A percentile compares a stretch with the other conserved stretches of the same genome.
Conservation (phyloP, 495 filamentous ascomycete genomes). For the Cladorrhinum samala region DNA sequence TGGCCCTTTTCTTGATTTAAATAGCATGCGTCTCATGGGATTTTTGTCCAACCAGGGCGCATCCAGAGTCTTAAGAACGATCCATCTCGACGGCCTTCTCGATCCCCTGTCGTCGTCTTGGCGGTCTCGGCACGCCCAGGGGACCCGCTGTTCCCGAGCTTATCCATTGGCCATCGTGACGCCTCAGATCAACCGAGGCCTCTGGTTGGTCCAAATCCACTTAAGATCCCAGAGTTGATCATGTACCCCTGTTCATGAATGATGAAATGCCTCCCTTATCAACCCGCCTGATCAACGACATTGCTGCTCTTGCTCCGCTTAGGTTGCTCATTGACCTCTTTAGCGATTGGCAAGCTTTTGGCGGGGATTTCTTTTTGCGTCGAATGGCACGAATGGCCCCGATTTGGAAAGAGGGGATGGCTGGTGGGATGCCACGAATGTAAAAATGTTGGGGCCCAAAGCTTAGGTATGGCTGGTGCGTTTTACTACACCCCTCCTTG, state of each 20-base stretch:
- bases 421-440: too few species aligned
- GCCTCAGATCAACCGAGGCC: neutral
- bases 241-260: constrained; percentile 16
- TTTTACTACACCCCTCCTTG: too few species aligned
- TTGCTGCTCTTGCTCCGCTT: too few species aligned
- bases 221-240: constrained; percentile 20
- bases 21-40: neutral
- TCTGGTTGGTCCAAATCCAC: constrained; percentile 18
- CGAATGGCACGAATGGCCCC: too few species aligned
- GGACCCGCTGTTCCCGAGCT: constrained; percentile 2
- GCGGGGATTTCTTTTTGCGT: too few species aligned
- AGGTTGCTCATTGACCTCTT: too few species aligned
- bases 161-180: constrained; percentile 19
- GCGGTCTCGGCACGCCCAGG: neutral
- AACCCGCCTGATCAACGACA: too few species aligned
- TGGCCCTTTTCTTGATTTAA: neutral
- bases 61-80: too few species aligned
- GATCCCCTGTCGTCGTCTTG: neutral
- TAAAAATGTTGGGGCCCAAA: too few species aligned
- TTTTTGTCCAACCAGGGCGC: neutral
- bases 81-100: neutral
- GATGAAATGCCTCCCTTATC: constrained; percentile 20
- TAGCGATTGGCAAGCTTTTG: too few species aligned
- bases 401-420: too few species aligned
- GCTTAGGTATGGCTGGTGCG: too few species aligned